Evolutionary conservation across 768 basidiomycete genomes (phyloP).

Genomic region (Ramaria rubella): DNA sequence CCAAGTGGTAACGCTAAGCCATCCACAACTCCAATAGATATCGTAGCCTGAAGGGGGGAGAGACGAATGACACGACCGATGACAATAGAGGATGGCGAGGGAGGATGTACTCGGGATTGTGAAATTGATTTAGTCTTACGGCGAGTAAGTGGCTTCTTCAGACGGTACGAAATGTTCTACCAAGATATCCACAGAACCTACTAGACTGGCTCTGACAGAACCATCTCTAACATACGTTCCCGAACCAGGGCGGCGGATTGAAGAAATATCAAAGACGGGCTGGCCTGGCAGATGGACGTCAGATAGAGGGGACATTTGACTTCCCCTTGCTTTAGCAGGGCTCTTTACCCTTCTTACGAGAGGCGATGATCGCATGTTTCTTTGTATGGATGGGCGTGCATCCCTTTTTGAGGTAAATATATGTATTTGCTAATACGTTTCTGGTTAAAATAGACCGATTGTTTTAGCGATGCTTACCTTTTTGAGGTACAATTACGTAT

Average conservation of each 20-base stretch:
- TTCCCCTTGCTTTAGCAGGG: background rate
- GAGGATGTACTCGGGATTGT: constrained; percentile 65
- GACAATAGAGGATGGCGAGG: constrained; percentile 66
- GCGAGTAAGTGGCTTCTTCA: constrained; percentile 6
- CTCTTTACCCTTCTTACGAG: too few relatives aligned
- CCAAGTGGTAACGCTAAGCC: constrained; percentile 73
- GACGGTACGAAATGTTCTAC: constrained; percentile 32
- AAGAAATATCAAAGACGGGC: constrained; percentile 37
- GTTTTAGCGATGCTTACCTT: too few relatives aligned
- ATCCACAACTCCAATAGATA: constrained; percentile 84
- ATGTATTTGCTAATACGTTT: too few relatives aligned
- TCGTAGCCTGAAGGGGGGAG: constrained; percentile 73
- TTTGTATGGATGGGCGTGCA: too few relatives aligned
- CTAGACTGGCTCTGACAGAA: constrained; percentile 60
- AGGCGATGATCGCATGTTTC: background rate
- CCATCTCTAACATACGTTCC: constrained; percentile 64
- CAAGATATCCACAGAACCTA: constrained; percentile 66
- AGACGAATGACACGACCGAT: constrained; percentile 79
- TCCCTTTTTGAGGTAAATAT: too few relatives aligned
- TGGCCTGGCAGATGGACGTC: constrained; percentile 66
- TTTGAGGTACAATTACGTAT: too few relatives aligned
- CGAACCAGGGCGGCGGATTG: constrained; percentile 35
- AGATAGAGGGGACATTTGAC: constrained; percentile 21
- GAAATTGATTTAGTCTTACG: constrained; percentile 54
- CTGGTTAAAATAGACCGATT: too few relatives aligned